Evolutionary conservation across 225 moss, liverwort and hornwort genomes (phyloP).

Genomic region (Pleurozium schreberi): DNA sequence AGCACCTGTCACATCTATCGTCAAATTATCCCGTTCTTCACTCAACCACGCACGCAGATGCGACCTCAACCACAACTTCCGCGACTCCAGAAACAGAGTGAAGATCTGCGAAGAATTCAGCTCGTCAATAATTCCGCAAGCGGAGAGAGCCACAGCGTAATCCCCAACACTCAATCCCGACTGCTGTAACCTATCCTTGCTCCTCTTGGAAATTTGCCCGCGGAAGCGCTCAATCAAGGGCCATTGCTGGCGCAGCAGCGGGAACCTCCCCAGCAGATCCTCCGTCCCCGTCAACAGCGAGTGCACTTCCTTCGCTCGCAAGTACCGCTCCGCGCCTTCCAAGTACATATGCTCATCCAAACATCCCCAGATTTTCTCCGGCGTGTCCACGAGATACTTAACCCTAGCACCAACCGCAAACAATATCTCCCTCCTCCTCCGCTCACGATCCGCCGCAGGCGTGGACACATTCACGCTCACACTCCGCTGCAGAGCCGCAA

Average conservation of each 20-base stretch:
- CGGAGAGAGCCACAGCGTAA: slow-evolving; percentile 77
- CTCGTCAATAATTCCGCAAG: slow-evolving; percentile 75
- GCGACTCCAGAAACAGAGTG: slow-evolving; percentile 69
- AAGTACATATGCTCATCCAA: slow-evolving; percentile 95
- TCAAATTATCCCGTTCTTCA: not conserved
- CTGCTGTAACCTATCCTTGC: slow-evolving; percentile 88
- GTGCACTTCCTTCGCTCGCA: slow-evolving; percentile 84
- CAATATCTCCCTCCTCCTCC: slow-evolving; percentile 56
- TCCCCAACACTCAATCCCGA: slow-evolving; percentile 52
- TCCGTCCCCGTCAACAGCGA: slow-evolving; percentile 35
- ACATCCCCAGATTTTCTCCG: slow-evolving; percentile 99
- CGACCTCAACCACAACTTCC: slow-evolving; percentile 63
- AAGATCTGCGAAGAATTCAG: slow-evolving; percentile 72
- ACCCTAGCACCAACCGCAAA: slow-evolving; percentile 75
- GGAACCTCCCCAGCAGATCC: slow-evolving; percentile 67
- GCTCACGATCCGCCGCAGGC: slow-evolving; percentile 54
- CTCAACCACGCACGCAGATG: slow-evolving; percentile 42
- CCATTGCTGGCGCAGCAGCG: slow-evolving; percentile 85
- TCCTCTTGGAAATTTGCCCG: slow-evolving; percentile 82
- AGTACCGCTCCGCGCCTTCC: slow-evolving; percentile 79
- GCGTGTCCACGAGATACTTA: slow-evolving; percentile 90
- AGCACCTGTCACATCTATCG: slow-evolving; percentile 26
- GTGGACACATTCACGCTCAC: slow-evolving; percentile 49
- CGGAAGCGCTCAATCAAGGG: slow-evolving; percentile 83
- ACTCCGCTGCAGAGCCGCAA: slow-evolving; percentile 51